Evolutionary conservation across 2,329 filamentous ascomycete species (phyloP), one percentile per base, ranked within the genome.

Genomic region (Hymenoscyphus linearis): DNA sequence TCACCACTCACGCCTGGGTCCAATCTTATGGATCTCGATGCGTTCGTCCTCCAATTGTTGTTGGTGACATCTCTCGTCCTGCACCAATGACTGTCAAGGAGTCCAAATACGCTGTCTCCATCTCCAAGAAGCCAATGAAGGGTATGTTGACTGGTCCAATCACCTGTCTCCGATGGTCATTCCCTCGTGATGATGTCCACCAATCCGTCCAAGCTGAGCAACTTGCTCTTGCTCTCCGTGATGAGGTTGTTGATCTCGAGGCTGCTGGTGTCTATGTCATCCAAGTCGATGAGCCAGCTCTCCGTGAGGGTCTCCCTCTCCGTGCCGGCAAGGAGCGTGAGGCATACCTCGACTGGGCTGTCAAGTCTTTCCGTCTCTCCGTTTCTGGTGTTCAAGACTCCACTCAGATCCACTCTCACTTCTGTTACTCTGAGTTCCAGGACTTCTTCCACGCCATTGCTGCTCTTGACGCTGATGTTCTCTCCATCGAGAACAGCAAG

Each of bases 381-480:
- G 96, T 93, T 72, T 87, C 92, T 64, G 95, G 92, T 77, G 93
- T 99, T 65, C 81, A 92, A 80, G 91, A 99, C 79, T 90, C 89
- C 62, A 99, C 95, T 70, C 95, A 99, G 85, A 97, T 99, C 78
- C 95, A 99, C 89, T 97, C 93, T 67, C 95, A 99, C 85, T 99
- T 99, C 90, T 99, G 95, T 80, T 99, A 99, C 88, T 98, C 95
- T 58, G 95, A 99, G 85, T 99, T 99, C 91, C 95, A 99, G 83
- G 95, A 99, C 85, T 99, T 99, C 86, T 99, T 99, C 92, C 91
- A 98, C 81, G 95, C 95, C 80, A 99, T 99, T 72, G 91, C 95
- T 68, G 93, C 95, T 65, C 89, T 99, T 68, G 95, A 99, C 76
- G 93, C 95, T 66, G 95, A 99, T 80, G 95, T 99, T 67, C 88